Conservation (phyloP, 352 stramenopile genomes). For the Thraustochytrium striatum region DNA sequence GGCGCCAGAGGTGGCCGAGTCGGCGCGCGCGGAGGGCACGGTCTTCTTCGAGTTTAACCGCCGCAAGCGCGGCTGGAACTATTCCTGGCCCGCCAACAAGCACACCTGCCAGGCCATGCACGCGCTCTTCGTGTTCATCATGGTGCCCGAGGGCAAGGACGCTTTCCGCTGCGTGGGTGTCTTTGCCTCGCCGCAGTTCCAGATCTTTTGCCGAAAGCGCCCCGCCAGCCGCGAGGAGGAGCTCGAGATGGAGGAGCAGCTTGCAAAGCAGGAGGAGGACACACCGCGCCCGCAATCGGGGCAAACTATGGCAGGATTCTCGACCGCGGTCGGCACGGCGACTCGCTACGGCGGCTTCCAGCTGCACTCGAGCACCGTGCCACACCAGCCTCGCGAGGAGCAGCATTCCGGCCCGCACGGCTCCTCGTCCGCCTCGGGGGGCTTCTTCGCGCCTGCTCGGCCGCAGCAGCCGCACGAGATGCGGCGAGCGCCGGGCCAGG, state of each 20-base stretch:
- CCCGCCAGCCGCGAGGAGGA: constrained; percentile 20
- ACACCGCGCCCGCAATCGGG: too few species aligned
- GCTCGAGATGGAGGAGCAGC: neutral
- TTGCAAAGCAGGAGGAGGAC: too few species aligned
- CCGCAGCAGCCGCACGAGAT: too few species aligned
- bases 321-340: too few species aligned
- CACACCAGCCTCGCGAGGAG: too few species aligned
- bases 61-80: constrained; percentile 24
- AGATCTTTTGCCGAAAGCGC: constrained; percentile 47
- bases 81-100: constrained; percentile 44
- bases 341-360: too few species aligned
- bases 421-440: too few species aligned
- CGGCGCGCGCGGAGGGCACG: neutral
- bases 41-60: constrained; percentile 39
- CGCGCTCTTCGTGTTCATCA: constrained; percentile 48
- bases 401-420: too few species aligned
- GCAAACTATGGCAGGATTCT: too few species aligned
- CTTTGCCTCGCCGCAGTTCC: neutral
- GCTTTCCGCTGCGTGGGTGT: constrained; percentile 1
- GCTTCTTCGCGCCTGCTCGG: too few species aligned
- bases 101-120: constrained; percentile 32
- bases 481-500: too few species aligned
- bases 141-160: neutral
- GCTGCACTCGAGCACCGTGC: too few species aligned
- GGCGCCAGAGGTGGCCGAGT: constrained; percentile 16